Conservation (phyloP, 176 grass and related monocot species). For the Avena sativa region DNA sequence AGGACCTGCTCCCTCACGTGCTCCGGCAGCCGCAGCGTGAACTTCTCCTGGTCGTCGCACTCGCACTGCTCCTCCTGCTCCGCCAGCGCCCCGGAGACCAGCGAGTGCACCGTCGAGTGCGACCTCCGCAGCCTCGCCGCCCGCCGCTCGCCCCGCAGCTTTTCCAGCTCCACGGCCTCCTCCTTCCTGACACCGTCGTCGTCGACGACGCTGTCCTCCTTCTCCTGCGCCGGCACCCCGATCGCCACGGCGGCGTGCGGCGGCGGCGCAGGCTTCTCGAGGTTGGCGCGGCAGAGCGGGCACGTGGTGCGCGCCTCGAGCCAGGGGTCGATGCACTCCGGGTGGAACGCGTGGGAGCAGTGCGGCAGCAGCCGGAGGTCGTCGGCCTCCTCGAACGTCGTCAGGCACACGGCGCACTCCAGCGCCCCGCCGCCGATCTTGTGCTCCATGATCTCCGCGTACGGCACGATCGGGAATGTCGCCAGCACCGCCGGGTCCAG, state of each 20-base stretch:
- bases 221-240: slow-evolving; percentile 7
- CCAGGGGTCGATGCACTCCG: slow-evolving; percentile 93
- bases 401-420: slow-evolving; percentile 93
- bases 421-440: slow-evolving; percentile 67
- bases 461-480: slow-evolving; percentile 69
- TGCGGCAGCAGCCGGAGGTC: slow-evolving; percentile 78
- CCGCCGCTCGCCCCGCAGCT: slow-evolving; percentile 51
- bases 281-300: slow-evolving; percentile 69
- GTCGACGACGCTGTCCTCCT: neutral
- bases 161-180: slow-evolving; percentile 64
- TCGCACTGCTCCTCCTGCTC: slow-evolving; percentile 28
- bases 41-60: slow-evolving; percentile 55
- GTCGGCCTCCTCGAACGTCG: slow-evolving; percentile 86
- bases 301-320: slow-evolving; percentile 72
- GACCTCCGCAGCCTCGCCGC: slow-evolving; percentile 60
- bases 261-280: slow-evolving; percentile 37
- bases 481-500: slow-evolving; percentile 63
- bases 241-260: neutral
- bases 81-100: neutral
- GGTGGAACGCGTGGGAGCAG: slow-evolving; percentile 93
- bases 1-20: slow-evolving; percentile 67
- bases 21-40: slow-evolving; percentile 75
- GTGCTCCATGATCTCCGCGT: slow-evolving; percentile 70
- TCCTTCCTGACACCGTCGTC: slow-evolving; percentile 47
- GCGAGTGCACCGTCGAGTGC: slow-evolving; percentile 54